Percentiles rank a stretch among this genome's conserved stretches.
Evolutionary conservation across 768 basidiomycete species (phyloP).

Genomic region (Amanita fuliginea): DNA sequence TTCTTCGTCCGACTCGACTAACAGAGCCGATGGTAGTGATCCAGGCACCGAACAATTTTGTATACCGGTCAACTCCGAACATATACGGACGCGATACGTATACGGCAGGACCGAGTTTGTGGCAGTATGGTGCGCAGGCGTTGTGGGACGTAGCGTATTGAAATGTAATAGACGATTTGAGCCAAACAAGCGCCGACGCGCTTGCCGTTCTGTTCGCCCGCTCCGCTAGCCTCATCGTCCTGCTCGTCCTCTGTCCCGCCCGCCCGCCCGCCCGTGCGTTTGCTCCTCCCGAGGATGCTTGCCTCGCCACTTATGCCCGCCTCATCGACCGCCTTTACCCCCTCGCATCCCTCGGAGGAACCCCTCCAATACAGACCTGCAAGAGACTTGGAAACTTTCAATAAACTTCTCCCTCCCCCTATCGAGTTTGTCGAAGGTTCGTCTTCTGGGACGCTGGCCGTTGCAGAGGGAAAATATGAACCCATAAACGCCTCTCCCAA

Average conservation of each 20-base stretch:
- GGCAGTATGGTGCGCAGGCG: neutral
- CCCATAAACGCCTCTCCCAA: constrained; percentile 67
- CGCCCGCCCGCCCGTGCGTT: neutral
- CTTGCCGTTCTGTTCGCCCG: neutral
- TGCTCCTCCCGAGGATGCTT: constrained; percentile 37
- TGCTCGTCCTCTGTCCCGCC: neutral
- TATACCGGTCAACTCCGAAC: too few species aligned
- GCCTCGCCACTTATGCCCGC: constrained; percentile 52
- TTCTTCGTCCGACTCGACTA: neutral
- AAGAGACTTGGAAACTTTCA: constrained; percentile 66
- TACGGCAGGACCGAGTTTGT: neutral
- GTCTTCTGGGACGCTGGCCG: constrained; percentile 61
- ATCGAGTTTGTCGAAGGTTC: constrained; percentile 82
- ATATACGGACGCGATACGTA: neutral
- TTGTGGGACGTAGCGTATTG: neutral
- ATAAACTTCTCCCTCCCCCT: constrained; percentile 67
- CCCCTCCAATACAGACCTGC: constrained; percentile 49
- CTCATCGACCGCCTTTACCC: constrained; percentile 30
- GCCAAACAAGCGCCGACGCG: constrained; percentile 1
- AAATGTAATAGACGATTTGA: neutral
- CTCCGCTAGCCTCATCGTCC: neutral
- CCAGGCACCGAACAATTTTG: neutral
- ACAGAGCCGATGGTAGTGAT: neutral
- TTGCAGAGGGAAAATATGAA: constrained; percentile 68
- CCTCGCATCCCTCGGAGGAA: constrained; percentile 39